phyloP scores from a whole-genome alignment of 495 filamentous ascomycete species.

The Penicillium fimorum region DNA sequence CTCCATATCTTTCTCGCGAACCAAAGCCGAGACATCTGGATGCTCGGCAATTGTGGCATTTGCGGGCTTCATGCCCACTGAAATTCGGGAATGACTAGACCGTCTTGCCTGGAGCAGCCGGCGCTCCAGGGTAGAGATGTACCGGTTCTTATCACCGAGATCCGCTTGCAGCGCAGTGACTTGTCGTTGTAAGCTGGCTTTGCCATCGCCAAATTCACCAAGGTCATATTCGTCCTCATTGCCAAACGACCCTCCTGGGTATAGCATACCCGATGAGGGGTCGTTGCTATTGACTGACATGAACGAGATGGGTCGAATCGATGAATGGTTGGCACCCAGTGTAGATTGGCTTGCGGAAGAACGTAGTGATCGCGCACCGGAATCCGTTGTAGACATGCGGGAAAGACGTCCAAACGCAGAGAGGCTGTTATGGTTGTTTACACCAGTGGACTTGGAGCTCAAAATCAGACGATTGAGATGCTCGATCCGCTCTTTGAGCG shows the following conservation, averaged over 20 bases:
- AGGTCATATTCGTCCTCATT: slow-evolving; percentile 71
- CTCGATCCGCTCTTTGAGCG: slow-evolving; percentile 94
- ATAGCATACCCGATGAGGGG: slow-evolving; percentile 38
- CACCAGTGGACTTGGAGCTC: slow-evolving; percentile 90
- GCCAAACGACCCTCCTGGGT: slow-evolving; percentile 32
- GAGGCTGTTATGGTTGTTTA: slow-evolving; percentile 71
- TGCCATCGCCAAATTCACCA: slow-evolving; percentile 83
- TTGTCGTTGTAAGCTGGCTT: slow-evolving; percentile 74
- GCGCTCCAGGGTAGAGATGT: slow-evolving; percentile 90
- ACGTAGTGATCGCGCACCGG: slow-evolving; percentile 57
- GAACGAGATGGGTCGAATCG: slow-evolving; percentile 65
- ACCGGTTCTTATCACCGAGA: slow-evolving; percentile 90
- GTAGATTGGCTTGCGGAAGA: slow-evolving; percentile 75
- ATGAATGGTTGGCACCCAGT: slow-evolving; percentile 49
- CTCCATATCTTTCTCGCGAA: slow-evolving; percentile 91
- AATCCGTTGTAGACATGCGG: slow-evolving; percentile 54
- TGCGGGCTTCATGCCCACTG: slow-evolving; percentile 59
- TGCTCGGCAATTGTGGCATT: slow-evolving; percentile 62
- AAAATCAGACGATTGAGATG: slow-evolving; percentile 95
- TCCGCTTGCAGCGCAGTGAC: slow-evolving; percentile 89
- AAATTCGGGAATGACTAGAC: slow-evolving; percentile 83
- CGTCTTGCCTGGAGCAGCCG: slow-evolving; percentile 87
- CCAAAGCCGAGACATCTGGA: slow-evolving; percentile 59
- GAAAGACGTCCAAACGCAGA: slow-evolving; percentile 70
- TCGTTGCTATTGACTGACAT: slow-evolving; percentile 53